Evolutionary conservation across 202 grass and related monocot genomes (phyloP), one percentile per base, ranked within the genome.

Genomic region (Saccharum hybrid): DNA sequence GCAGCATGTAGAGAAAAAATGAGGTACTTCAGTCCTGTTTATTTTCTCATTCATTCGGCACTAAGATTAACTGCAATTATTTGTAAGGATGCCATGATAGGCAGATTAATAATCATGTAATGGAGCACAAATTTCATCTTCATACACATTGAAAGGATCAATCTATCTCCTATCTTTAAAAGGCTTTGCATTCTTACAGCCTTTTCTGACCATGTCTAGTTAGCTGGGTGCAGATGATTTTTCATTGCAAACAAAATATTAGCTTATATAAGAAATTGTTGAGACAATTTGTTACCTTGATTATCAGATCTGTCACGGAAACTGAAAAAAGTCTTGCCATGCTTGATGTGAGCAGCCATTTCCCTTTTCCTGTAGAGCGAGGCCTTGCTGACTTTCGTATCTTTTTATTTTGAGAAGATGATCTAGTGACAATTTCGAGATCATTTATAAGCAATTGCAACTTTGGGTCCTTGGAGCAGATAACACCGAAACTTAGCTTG

Each of bases 381-480:
- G 86, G 80, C 81, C 73, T 96, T 84, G 36, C 75, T 72, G 87
- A 72, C 83, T 92, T 96, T 57, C 71, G 64, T 67, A 69, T 75
- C 42, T 80, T 94, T 70, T 90, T 90, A 72, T 54, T 86, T 81
- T 90, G 78, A 22, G 77, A 76, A 77, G 91, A 87, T 78, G 93
- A 75, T 42, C 89, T 88, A 63, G 88, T 94, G 66, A 90, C 76
- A 84, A 96, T 90, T 91, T 99, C 96, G 46, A 99, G 74, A 86
- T 99, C 96, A 90, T 81, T 90, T 77, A 99, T 94, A 48, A 94
- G 85, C 81, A 99, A 75, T 51, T 96, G 96, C 71, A 99, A 68
- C 71, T 96, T 99, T 19, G 91, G 96, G 41, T 96, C 89, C 82
- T 90, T 92, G 21, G 91, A 98, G 26, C 26, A 28, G 76, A 98